Evolutionary conservation across 352 stramenopile genomes (phyloP).

Genomic region (Pythium dissimile): DNA sequence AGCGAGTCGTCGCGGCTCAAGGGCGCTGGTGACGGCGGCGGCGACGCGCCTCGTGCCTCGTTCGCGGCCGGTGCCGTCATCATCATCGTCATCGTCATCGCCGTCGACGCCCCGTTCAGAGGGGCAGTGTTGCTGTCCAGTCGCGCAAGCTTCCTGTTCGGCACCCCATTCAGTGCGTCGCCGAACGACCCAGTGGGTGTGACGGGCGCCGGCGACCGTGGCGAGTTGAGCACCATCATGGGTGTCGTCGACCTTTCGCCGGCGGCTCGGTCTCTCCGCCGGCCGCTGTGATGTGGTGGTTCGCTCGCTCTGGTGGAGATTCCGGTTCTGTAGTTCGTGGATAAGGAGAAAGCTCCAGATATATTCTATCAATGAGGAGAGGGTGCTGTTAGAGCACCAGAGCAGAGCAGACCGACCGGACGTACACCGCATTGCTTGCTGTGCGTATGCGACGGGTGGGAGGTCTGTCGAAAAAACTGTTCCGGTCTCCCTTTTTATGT

Average conservation of each 20-base stretch:
- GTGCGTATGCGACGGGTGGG: too few relatives aligned
- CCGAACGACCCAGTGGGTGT: background rate
- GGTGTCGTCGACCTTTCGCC: background rate
- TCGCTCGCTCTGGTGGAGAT: background rate
- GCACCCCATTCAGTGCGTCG: background rate
- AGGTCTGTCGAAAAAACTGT: too few relatives aligned
- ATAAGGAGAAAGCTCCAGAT: too few relatives aligned
- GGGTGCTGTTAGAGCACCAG: too few relatives aligned
- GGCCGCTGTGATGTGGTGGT: background rate
- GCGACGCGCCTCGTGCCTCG: background rate
- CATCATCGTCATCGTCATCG: background rate
- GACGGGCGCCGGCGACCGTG: background rate
- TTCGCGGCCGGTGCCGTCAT: background rate
- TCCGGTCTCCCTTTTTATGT: too few relatives aligned
- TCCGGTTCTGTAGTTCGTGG: too few relatives aligned
- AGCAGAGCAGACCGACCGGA: too few relatives aligned
- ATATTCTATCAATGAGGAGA: too few relatives aligned
- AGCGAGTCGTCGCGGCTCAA: conserved; percentile 3
- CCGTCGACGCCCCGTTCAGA: background rate
- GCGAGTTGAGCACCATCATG: conserved; percentile 18
- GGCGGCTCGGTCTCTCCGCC: background rate
- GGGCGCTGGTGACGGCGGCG: background rate
- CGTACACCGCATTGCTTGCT: too few relatives aligned
- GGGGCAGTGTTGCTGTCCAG: too few relatives aligned
- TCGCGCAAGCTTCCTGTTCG: too few relatives aligned